A percentile compares a stretch with the other conserved stretches of the same genome.
These are phyloP conservation scores for Apiotrichum sp. DNA, from an alignment of 1,284 basidiomycete species.

Conservation along the genomic window DNA sequence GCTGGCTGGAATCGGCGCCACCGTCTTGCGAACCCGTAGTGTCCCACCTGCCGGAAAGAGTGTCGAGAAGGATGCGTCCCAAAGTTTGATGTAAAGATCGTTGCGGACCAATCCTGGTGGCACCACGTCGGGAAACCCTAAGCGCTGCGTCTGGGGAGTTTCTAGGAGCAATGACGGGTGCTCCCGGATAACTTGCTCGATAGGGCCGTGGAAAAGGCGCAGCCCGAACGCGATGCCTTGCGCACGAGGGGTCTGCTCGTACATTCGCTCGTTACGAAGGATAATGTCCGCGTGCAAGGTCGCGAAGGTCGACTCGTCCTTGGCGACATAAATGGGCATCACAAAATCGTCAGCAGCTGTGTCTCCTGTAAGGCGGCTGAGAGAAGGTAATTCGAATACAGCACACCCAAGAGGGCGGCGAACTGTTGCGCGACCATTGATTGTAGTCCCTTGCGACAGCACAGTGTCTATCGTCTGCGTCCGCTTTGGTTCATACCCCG, in stretches of 20 bases:
- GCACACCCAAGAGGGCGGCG: slow-evolving; percentile 91
- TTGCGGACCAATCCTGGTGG: slow-evolving; percentile 89
- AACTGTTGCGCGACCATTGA: slow-evolving; percentile 47
- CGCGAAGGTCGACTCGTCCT: slow-evolving; percentile 78
- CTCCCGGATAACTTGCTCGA: slow-evolving; percentile 67
- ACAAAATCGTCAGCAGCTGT: slow-evolving; percentile 60
- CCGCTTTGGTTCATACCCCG: slow-evolving; percentile 31
- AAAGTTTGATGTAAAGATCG: slow-evolving; percentile 90
- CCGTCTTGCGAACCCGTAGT: slow-evolving; percentile 37
- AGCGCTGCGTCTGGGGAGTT: slow-evolving; percentile 70
- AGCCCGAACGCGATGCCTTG: slow-evolving; percentile 83
- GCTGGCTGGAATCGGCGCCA: slow-evolving; percentile 49
- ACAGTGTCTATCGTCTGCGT: slow-evolving; percentile 28
- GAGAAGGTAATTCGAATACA: slow-evolving; percentile 74
- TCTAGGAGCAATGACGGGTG: slow-evolving; percentile 82
- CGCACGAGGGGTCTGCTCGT: slow-evolving; percentile 75
- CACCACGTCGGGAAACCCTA: slow-evolving; percentile 96
- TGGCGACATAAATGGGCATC: slow-evolving; percentile 84
- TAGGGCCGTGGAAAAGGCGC: slow-evolving; percentile 80
- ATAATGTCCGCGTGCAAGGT: slow-evolving; percentile 95
- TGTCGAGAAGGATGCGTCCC: slow-evolving; percentile 72
- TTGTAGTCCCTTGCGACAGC: slow-evolving; percentile 8
- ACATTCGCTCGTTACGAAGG: slow-evolving; percentile 68
- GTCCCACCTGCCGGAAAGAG: slow-evolving; percentile 46
- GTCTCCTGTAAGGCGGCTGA: slow-evolving; percentile 52